Conservation (phyloP, 768 basidiomycete genomes). For the Pisolithus albus region DNA sequence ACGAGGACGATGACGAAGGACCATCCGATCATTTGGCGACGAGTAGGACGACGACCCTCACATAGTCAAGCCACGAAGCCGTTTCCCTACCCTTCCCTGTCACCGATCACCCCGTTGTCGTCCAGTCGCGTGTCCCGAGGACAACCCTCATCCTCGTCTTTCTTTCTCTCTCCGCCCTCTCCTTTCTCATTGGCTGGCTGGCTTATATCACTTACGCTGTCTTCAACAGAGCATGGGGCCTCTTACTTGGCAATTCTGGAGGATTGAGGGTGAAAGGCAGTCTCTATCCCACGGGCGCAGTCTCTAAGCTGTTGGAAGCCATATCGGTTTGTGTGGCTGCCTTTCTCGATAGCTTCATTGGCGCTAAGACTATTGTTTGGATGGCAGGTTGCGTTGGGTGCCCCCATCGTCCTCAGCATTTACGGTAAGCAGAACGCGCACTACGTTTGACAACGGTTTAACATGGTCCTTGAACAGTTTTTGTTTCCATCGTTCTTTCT, state of each 20-base stretch:
- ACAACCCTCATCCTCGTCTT: conserved; percentile 66
- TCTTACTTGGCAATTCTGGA: conserved; percentile 74
- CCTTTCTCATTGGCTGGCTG: conserved; percentile 73
- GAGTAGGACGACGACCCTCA: conserved; percentile 1
- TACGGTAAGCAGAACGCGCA: conserved; percentile 69
- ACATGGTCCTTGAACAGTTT: too few species aligned
- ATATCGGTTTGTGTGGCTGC: conserved; percentile 69
- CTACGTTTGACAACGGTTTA: too few species aligned
- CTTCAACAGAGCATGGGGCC: conserved; percentile 62
- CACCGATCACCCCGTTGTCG: conserved; percentile 75
- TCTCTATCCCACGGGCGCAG: conserved; percentile 11
- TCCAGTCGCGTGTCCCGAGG: conserved; percentile 67
- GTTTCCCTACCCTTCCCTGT: conserved; percentile 35
- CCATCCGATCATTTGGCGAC: not conserved
- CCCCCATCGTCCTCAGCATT: conserved; percentile 65
- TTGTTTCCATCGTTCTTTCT: too few species aligned
- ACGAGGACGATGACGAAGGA: conserved; percentile 25
- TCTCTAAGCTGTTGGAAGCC: conserved; percentile 13
- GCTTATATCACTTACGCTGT: too few species aligned
- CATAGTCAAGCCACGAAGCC: conserved; percentile 28
- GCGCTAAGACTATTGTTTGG: conserved; percentile 59
- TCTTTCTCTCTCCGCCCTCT: conserved; percentile 61
- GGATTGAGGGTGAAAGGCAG: conserved; percentile 73
- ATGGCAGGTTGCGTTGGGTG: conserved; percentile 59
- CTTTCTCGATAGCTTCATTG: conserved; percentile 71